Base-by-base conservation (phyloP, 1,139 yeast species). In the Debaryomyces udenii region DNA sequence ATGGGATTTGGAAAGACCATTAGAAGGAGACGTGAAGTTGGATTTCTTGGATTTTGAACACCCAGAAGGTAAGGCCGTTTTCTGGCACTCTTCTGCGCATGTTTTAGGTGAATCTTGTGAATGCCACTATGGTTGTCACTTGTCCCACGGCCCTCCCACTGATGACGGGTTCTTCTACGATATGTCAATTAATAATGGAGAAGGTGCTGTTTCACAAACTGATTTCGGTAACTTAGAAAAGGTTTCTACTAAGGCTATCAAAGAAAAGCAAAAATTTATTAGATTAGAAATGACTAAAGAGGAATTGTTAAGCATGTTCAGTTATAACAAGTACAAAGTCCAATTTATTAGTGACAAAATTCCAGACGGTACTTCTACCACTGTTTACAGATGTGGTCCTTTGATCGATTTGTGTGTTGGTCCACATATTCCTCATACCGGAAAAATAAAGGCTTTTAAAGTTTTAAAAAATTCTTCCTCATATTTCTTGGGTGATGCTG, bases 61-160 rank as follows among this genome's bases (percentile, higher is more conserved):
- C 49, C 89, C 88, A 16, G 98, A 91, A 61, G 99, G 98, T 65
- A 88, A 84, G 64, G 83, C 83, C 51, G 99, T 93, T 35, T 94
- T 94, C 70, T 94, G 99, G 99, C 99, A 94, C 66, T 93, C 99
- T 4, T 86, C 96, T 53, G 99, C 99, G 43, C 99, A 94, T 69
- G 93, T 94, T 46, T 76, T 94, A 55, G 99, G 99, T 67, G 99
- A 94, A 72, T 94, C 98, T 39, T 86, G 96, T 72, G 99, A 94
- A 71, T 86, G 96, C 64, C 94, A 89, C 66, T 76, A 85, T 63
- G 98, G 97, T 50, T 95, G 96, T 51, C 96, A 91, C 61, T 81
- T 94, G 49, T 71, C 78, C 28, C 68, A 71, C 50, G 99, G 99
- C 49, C 99, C 99, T 34, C 99, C 99, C 62, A 93, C 97, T 46